Evolutionary conservation across 768 basidiomycete genomes (phyloP), one percentile per base, ranked within the genome.

Genomic region (Serendipita vermifera): DNA sequence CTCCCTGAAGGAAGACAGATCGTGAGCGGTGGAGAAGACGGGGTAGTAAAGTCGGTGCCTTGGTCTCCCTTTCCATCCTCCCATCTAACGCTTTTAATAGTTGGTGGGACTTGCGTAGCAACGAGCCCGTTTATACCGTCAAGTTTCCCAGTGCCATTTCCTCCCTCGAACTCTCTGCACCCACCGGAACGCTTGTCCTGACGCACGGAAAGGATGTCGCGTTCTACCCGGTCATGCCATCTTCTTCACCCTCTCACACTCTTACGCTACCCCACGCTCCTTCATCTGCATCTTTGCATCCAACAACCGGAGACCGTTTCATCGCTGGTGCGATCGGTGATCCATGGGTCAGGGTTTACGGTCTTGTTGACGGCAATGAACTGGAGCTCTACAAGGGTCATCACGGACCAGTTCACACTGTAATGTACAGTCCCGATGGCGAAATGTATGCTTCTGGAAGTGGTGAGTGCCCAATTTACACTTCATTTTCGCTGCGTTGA

Each of bases 391-490:
- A 92, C 57, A 94, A 96, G 69, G 94, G 94, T 3, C 96, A 98
- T 65, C 96, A 98, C 66, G 96, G 94, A 22, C 93, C 94, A 17
- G 93, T 98, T 15, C 91, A 94, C 63, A 89, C 87, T 55, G 85
- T 94, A 43, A 85, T 87, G 63, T 94, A 84, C 69, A 89, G 86
- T 65, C 94, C 94, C 0, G 94, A 98, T 66, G 94, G 94, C 22
- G 96, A 98, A 73, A 79, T 96, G 75, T 98, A 89, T 67, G 94
- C 94, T 33, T 92, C 88, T 64, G 96, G 94, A 53, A 93, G 89
- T 63, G 94, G 94, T 84, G 68, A 73, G 87, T 38, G 1, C 22
- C 22, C 32, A 22, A 26, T 38, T n/a, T n/a, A n/a, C n/a, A n/a
- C n/a, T n/a, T n/a, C n/a, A n/a, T n/a, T 59, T 48, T 41, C 43